Base-by-base conservation (phyloP, 2,329 filamentous ascomycete genomes). In the Alternaria viburni region DNA sequence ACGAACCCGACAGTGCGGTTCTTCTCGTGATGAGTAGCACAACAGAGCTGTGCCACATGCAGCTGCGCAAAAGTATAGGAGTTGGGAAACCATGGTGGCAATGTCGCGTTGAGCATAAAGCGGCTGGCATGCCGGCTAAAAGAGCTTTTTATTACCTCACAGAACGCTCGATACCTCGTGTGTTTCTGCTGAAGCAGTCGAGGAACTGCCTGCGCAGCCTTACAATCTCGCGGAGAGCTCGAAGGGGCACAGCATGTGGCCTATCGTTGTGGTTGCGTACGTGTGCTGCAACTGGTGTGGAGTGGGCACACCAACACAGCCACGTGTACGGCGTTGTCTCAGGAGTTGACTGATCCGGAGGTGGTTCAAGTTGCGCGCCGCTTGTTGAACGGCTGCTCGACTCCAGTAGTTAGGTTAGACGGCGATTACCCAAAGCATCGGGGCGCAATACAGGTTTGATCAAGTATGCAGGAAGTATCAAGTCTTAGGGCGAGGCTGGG, bases 101-200 rank as follows among this genome's bases (percentile, higher is more conserved):
- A 19, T 21, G n/a, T 17, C 56, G 23, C 46, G 23, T 43, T 26
- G 23, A 41, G 44, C 46, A 30, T 26, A 43, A 51, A 44, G 56
- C 32, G 46, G 25, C 21, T 44, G 32, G 46, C n/a, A n/a, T 17
- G 36, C 56, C 56, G 56, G 56, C 45, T 58, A 58, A 58, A 51
- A 51, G 45, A 32, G 23, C n/a, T 15, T 23, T 12, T 51, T 10
- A 44, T 50, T 44, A 21, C 17, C 56, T 15, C 17, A 15, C 19
- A 15, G n/a, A 50, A 49, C 13, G 13, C 6, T 49, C 21, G 26
- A 43, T n/a, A 57, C 46, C 23, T 49, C 21, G 8, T 25, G 8
- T 13, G 45, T 50, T 28, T 51, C 46, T 25, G 30, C 15, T 11
- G 3, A 30, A 8, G 12, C n/a, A 23, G 9, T 52, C 32, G 23